Evolutionary conservation across 805 yeast species (phyloP).

Genomic region (Ogataea pilisensis): DNA sequence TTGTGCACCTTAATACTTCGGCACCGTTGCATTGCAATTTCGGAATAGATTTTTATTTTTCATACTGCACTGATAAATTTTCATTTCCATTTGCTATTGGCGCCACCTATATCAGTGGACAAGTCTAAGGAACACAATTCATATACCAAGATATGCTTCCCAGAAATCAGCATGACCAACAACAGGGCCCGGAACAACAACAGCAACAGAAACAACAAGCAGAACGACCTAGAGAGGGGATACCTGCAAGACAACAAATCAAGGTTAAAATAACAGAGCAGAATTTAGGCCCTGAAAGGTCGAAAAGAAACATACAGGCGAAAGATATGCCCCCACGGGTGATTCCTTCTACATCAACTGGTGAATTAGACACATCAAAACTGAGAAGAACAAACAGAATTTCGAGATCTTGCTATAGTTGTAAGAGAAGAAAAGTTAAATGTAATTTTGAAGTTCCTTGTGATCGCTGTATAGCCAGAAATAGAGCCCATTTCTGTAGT

Average conservation of each 20-base stretch:
- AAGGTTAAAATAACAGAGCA: not conserved
- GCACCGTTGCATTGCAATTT: too few species aligned
- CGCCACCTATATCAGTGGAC: too few species aligned
- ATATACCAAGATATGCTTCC: too few species aligned
- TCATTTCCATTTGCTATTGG: too few species aligned
- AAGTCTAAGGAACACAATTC: too few species aligned
- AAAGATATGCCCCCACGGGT: not conserved
- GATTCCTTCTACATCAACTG: not conserved
- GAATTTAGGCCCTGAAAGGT: not conserved
- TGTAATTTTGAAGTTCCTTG: constrained; percentile 48
- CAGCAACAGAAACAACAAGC: too few species aligned
- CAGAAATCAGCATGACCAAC: not conserved
- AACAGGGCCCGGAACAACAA: not conserved
- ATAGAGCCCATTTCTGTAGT: constrained; percentile 28
- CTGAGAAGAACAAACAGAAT: constrained; percentile 31
- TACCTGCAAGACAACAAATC: not conserved
- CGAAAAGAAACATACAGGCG: not conserved
- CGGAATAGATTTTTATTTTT: too few species aligned
- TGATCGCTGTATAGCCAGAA: constrained; percentile 35
- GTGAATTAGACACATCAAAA: constrained; percentile 12
- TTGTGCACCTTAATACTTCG: too few species aligned
- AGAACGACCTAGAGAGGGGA: too few species aligned
- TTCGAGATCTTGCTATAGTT: constrained; percentile 41
- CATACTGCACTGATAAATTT: too few species aligned
- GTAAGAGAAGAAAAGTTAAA: constrained; percentile 44